Evolutionary conservation across 1,284 basidiomycete species (phyloP), one percentile per base, ranked within the genome.

Genomic region (Leccinum holopus): DNA sequence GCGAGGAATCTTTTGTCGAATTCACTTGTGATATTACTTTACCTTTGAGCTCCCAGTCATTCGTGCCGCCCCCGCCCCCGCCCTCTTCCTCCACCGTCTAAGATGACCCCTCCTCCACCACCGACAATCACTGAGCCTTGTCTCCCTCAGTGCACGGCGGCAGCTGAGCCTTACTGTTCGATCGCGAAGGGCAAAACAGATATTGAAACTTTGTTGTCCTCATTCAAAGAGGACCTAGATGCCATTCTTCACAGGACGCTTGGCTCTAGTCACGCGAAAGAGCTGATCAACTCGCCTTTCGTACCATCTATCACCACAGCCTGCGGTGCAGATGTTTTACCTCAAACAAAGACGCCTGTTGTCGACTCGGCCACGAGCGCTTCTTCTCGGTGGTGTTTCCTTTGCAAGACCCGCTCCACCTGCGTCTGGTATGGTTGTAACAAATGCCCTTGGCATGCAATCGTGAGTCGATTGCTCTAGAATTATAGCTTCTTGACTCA

Each of bases 201-300:
- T 62, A 76, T 90, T 30, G 78, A 84, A 65, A 63, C 63, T 0
- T 75, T 91, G 28, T 74, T 92, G 59, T 70, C 77, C 47, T 78
- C 77, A n/a, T 91, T 93, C 73, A 82, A 88, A 67, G 70, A 72
- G 16, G 84, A 90, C 64, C 75, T 91, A 32, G 81, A 86, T 59
- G 69, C 71, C 14, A 77, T 85, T 62, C 73, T 90, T 59, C 72
- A 71, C 33, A 77, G 73, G 59, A 79, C 81, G 1, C 82, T 88
- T 60, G 81, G 79, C 54, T 66, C 77, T 37, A 74, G 74, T 28
- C 64, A 65, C 32, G 56, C 28, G n/a, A 60, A 57, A 30, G 25
- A 59, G 7, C 58, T 61, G 52, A 55, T 52, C 7, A 3, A 53
- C 14, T 1, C 59, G 10, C 28, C 10, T 2, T 7, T 59, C 47